Percentiles rank a stretch among this genome's conserved stretches.
Conservation (phyloP, 768 basidiomycete genomes). For the Megacollybia marginata region DNA sequence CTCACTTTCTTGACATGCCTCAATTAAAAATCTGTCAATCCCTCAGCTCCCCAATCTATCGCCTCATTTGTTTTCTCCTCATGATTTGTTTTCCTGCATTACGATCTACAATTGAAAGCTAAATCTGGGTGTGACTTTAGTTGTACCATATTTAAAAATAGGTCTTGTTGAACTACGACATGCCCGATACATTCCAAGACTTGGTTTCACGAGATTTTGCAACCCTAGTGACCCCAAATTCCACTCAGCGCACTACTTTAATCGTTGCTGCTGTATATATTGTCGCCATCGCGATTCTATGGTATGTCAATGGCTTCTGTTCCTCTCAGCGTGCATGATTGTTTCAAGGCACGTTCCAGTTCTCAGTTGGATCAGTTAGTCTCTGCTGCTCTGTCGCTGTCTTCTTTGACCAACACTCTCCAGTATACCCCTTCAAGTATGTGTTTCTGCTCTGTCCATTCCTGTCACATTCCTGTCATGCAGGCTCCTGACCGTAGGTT, state of each 20-base stretch:
- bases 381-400: background rate
- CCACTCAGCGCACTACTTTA: constrained; percentile 67
- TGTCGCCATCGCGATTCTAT: constrained; percentile 69
- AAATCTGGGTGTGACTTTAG: no score
- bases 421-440: constrained; percentile 91
- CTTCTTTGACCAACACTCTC: background rate
- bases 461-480: constrained; percentile 1
- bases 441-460: constrained; percentile 13
- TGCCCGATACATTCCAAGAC: background rate
- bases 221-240: constrained; percentile 50
- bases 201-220: constrained; percentile 32
- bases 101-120: background rate
- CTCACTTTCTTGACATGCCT: constrained; percentile 51
- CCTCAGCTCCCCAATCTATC: background rate
- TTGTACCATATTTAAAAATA: no score
- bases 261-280: constrained; percentile 78
- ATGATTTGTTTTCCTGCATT: background rate
- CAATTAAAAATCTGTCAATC: background rate
- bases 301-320: constrained; percentile 45
- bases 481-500: constrained; percentile 80
- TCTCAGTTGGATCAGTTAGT: constrained; percentile 67
- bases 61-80: background rate
- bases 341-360: constrained; percentile 66
- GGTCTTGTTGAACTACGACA: no score
- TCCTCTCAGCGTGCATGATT: constrained; percentile 1